A percentile compares a stretch with the other conserved stretches of the same genome.
Conservation (phyloP, 345 rosid genomes). For the Gynandropsis gynandra region DNA sequence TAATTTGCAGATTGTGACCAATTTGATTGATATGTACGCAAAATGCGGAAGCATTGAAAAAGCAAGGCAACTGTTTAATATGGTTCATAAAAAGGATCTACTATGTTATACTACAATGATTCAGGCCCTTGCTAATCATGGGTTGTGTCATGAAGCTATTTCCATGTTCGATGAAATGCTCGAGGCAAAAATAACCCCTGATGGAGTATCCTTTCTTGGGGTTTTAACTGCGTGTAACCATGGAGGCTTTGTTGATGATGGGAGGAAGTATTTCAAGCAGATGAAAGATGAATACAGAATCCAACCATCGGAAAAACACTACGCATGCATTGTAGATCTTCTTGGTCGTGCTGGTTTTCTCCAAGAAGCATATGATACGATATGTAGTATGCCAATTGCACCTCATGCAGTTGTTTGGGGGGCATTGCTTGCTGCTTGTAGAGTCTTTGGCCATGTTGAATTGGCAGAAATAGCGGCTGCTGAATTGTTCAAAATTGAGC, state of each 20-base stretch:
- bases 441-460: constrained; percentile 24
- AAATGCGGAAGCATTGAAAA: constrained; percentile 38
- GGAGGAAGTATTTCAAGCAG: constrained; percentile 28
- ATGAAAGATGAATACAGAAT: constrained; percentile 28
- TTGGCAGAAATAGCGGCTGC: constrained; percentile 28
- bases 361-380: constrained; percentile 26
- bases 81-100: constrained; percentile 28
- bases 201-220: constrained; percentile 28
- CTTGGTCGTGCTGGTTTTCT: constrained; percentile 32
- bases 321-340: constrained; percentile 32
- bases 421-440: constrained; percentile 31
- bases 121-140: constrained; percentile 31
- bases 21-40: constrained; percentile 54
- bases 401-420: constrained; percentile 28
- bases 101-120: constrained; percentile 28
- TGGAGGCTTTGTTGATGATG: constrained; percentile 30
- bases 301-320: constrained; percentile 30
- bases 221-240: constrained; percentile 35
- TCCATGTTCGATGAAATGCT: constrained; percentile 27
- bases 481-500: constrained; percentile 32
- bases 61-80: constrained; percentile 19
- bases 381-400: constrained; percentile 20
- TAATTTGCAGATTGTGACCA: constrained; percentile 16
- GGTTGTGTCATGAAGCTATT: constrained; percentile 25
- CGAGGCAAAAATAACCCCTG: constrained; percentile 25